A percentile compares a stretch with the other conserved stretches of the same genome.
These are phyloP conservation scores for Ophiostoma pallidulum DNA, from an alignment of 2,329 filamentous ascomycete species.

Conservation along the genomic window DNA sequence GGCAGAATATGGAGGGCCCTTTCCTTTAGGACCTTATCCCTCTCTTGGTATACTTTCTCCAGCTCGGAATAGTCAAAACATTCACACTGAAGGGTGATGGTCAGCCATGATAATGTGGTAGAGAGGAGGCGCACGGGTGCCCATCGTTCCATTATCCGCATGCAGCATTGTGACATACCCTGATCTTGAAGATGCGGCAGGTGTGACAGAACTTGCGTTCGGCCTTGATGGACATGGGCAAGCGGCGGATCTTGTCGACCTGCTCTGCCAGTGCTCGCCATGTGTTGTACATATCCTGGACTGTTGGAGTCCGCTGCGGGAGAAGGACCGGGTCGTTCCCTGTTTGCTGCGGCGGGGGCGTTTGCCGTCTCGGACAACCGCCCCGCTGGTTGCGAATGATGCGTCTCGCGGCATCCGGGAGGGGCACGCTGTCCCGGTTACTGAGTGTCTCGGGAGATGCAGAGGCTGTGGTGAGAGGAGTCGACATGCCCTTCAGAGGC, in stretches of 20 bases:
- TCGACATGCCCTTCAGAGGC: neutral
- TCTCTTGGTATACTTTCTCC: conserved; percentile 8
- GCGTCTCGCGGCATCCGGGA: conserved; percentile 3
- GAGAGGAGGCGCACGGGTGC: too few species aligned
- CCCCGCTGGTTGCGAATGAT: conserved; percentile 10
- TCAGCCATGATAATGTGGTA: too few species aligned
- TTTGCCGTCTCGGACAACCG: too few species aligned
- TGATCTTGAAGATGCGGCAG: conserved; percentile 12
- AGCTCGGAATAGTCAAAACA: conserved; percentile 16
- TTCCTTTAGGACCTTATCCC: conserved; percentile 3
- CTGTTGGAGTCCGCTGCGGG: conserved; percentile 2
- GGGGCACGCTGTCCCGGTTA: conserved; percentile 1
- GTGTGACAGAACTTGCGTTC: conserved; percentile 12
- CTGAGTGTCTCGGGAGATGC: neutral
- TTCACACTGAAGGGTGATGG: conserved; percentile 9
- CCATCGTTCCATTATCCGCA: too few species aligned
- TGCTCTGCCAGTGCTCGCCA: conserved; percentile 15
- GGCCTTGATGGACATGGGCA: conserved; percentile 14
- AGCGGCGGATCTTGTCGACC: conserved; percentile 7
- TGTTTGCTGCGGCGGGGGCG: neutral
- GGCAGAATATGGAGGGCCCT: conserved; percentile 5
- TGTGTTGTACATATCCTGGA: conserved; percentile 19
- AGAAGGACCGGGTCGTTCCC: neutral
- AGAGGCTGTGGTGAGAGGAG: neutral
- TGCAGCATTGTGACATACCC: too few species aligned